Conservation (phyloP, 192 early-diverging fungal species). For the Coemansia sp. region DNA sequence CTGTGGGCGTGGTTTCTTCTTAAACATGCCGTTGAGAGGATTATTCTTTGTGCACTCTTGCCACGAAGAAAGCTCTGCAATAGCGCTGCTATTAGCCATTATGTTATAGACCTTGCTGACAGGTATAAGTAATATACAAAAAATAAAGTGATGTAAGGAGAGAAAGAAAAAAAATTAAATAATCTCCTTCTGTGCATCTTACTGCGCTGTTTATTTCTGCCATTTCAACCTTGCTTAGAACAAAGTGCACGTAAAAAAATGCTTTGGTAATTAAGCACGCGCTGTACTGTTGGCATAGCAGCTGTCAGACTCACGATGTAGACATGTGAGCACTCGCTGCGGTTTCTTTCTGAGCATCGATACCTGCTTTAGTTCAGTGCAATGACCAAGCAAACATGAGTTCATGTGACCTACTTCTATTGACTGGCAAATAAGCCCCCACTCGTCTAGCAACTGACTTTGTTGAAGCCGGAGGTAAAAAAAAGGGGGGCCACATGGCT, state of each 20-base stretch:
- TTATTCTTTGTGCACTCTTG: slow-evolving; percentile 11
- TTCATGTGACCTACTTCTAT: neutral
- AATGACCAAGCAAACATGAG: neutral
- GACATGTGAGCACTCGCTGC: neutral
- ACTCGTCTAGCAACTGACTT: neutral
- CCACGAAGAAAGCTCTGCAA: slow-evolving; percentile 23
- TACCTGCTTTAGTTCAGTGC: neutral
- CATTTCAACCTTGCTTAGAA: neutral
- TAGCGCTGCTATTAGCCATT: slow-evolving; percentile 26
- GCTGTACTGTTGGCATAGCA: neutral
- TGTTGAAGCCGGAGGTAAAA: neutral
- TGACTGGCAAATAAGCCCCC: neutral
- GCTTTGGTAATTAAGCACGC: slow-evolving; percentile 4
- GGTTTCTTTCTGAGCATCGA: neutral
- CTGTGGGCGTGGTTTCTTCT: slow-evolving; percentile 1
- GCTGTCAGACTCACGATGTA: neutral
- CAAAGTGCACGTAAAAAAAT: neutral
- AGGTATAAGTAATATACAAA: neutral
- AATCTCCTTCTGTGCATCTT: neutral
- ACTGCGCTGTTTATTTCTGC: neutral
- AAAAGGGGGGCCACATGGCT: no score
- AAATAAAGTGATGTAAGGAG: neutral
- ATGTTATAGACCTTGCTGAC: neutral
- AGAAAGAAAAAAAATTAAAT: neutral
- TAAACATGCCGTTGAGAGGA: slow-evolving; percentile 10